Percentiles rank a stretch among this genome's conserved stretches.
phyloP scores from a whole-genome alignment of 345 rosid genomes.

The Eucalyptus polyanthemos region DNA sequence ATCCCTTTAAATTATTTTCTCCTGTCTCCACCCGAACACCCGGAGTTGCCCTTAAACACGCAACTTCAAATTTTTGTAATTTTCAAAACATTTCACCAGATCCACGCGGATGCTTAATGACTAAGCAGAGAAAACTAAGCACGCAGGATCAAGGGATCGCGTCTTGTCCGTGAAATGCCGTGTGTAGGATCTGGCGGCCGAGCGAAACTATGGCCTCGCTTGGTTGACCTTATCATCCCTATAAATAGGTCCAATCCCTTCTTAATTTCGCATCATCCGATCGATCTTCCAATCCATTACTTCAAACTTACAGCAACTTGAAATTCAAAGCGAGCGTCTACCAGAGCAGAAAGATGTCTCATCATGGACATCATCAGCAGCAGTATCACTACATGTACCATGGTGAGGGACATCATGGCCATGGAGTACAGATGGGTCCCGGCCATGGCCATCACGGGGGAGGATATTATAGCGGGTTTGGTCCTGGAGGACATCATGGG shows the following conservation, averaged over 20 bases:
- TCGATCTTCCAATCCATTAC: neutral
- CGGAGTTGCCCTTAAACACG: neutral
- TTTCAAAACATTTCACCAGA: neutral
- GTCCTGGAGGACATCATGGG: neutral
- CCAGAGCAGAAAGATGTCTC: neutral
- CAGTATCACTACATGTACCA: neutral
- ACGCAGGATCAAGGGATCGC: neutral
- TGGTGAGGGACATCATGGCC: neutral
- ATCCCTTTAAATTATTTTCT: neutral
- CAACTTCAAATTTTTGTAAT: neutral
- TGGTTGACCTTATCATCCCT: neutral
- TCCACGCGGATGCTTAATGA: neutral
- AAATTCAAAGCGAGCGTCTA: neutral
- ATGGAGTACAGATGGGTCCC: neutral
- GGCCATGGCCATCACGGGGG: neutral
- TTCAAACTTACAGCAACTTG: neutral
- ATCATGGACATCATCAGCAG: neutral
- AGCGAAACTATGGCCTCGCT: neutral
- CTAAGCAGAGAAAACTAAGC: neutral
- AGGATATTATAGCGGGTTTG: neutral
- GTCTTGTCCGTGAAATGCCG: neutral
- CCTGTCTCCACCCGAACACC: neutral
- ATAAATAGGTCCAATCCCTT: neutral
- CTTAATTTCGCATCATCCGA: neutral
- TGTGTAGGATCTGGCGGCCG: neutral